Base-by-base conservation (phyloP, 495 filamentous ascomycete genomes). In the Ramalina intermedia region DNA sequence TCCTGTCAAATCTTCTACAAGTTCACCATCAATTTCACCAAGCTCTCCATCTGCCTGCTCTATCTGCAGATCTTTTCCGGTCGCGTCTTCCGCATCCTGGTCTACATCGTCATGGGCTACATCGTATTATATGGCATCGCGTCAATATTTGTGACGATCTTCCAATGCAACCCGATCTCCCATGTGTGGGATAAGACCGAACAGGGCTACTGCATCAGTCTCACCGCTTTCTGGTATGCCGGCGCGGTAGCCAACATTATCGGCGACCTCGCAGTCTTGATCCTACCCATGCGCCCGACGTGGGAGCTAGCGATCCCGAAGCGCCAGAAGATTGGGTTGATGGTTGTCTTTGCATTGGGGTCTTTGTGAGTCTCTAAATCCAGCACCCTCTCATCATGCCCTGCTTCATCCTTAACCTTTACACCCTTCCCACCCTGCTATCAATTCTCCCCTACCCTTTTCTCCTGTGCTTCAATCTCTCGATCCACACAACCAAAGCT, bases 211-310 rank as follows among this genome's bases (percentile, higher is more conserved):
- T 75, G 73, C 52, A 69, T 73, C 51, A 59, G 68, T 42, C 63
- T 67, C 27, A 66, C 66, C 39, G 60, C 45, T 7, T 69, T 68
- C 17, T 73, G 69, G 51, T 62, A 70, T 29, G 65, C 62, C 8
- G 69, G 70, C n/a, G 66, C 67, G 7, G 61, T 69, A 9, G 66
- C 66, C 26, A 74, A 69, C 36, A 66, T 77, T 21, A 47, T 66
- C 6, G 69, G 65, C 33, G 69, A 75, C 46, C 49, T 74, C 33
- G 52, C 59, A 11, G 73, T 75, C 16, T 57, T 74, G 3, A 45
- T 61, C n/a, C 57, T 75, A 18, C 71, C 72, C 1, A 51, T 63
- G 48, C 57, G 55, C 6, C 38, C 58, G 9, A 43, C 62, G 3
- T 40, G 46, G 17, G 42, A 45, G 23, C 41, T 65, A 21, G 55